Base-by-base conservation (phyloP, 2,329 filamentous ascomycete genomes). In the Tolypocladium album region DNA sequence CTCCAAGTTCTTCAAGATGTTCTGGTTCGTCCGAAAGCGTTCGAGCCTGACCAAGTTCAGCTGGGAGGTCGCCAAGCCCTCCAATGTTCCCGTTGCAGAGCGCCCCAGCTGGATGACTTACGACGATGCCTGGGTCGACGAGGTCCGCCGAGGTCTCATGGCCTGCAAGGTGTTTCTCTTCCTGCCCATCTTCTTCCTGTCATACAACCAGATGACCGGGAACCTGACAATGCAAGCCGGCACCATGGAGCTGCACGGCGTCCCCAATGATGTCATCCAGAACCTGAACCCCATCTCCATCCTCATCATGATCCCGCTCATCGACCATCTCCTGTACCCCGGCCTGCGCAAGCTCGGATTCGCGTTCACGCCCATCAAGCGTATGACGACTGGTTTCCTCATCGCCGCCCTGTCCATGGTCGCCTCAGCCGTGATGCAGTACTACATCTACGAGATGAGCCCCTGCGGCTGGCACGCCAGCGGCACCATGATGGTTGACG, bases 81-180 rank as follows among this genome's bases (percentile, higher is more conserved):
- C 84, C 69, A 76, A 78, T 42, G 78, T 90, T 7, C 75, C 80
- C 12, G 75, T 79, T 43, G 72, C 71, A 1, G 70, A 78, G 63
- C 85, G 85, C 59, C 88, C 88, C 0, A 47, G 59, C 0, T 92
- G 88, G 88, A 92, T 92, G 87, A 88, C 86, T 0, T 92, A 91
- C 66, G 89, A 93, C 63, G 90, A 93, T 65, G 83, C 84, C 58
- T 93, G 89, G 88, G 89, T 93, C 40, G 88, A 91, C 69, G 88
- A 92, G 69, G 85, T 92, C 56, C 79, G 80, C 58, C 86, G 88
- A 73, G 88, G 88, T 62, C 76, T 89, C 60, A 78, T 82, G 66
- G 87, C 87, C 60, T 89, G 87, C 76, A 79, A 82, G 64, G 88
- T 90, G 40, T 92, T 89, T 72, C 72, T 85, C 63, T 90, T 87